Evolutionary conservation across 345 rosid genomes (phyloP).

Genomic region (Acer yangbiense): DNA sequence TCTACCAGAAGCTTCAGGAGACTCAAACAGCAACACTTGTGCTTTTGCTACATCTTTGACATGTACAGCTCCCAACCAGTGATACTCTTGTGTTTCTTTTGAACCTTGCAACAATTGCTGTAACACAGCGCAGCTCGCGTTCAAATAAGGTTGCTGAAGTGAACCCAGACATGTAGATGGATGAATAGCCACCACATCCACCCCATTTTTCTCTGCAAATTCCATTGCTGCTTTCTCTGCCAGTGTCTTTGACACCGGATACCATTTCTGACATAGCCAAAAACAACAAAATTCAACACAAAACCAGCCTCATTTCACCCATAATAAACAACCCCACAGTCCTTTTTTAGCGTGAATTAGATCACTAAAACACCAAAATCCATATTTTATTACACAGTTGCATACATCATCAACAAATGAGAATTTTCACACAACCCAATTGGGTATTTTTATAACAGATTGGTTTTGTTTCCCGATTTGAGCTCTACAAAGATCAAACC

Average conservation of each 20-base stretch:
- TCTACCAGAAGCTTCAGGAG: conserved; percentile 66
- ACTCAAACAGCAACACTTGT: conserved; percentile 60
- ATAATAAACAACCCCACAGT: background rate
- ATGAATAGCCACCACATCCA: conserved; percentile 69
- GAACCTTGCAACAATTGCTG: conserved; percentile 68
- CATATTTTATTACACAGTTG: background rate
- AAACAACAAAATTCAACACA: background rate
- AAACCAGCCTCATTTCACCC: background rate
- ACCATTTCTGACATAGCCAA: conserved; percentile 59
- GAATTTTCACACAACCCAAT: too few relatives aligned
- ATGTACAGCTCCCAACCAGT: conserved; percentile 83
- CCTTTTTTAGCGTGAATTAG: background rate
- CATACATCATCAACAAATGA: background rate
- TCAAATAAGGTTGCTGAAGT: conserved; percentile 63
- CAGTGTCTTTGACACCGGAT: conserved; percentile 74
- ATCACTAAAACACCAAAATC: background rate
- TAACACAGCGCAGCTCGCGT: conserved; percentile 78
- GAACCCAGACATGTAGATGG: conserved; percentile 84
- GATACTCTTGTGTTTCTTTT: conserved; percentile 58
- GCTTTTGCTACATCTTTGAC: conserved; percentile 77
- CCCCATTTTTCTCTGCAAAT: conserved; percentile 57
- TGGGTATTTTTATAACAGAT: too few relatives aligned
- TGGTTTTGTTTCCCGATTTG: background rate
- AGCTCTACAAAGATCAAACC: background rate
- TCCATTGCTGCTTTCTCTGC: conserved; percentile 90